Conservation (phyloP, 306 rosid species). For the cucumber (Cucumis sativus) region Cucumber_9930_V3 NC_026658.2:25018501-25019000, state of each 20-base stretch:
- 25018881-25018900: constrained; percentile 25
- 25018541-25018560: neutral
- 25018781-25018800: neutral
- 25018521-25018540: neutral
- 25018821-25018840: constrained; percentile 19
- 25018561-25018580: neutral
- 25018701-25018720: constrained; percentile 23
- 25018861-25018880: constrained; percentile 35
- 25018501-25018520: neutral
- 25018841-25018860: constrained; percentile 30
- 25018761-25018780: neutral
- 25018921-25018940: constrained; percentile 13
- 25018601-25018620: neutral
- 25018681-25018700: neutral
- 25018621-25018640: neutral
- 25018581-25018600: constrained; percentile 4
- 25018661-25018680: constrained; percentile 5
- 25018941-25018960: neutral
- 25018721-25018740: constrained; percentile 8
- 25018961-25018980: neutral
- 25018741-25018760: neutral
- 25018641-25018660: constrained; percentile 9
- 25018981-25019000: constrained; percentile 13
- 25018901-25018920: constrained; percentile 12
- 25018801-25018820: constrained; percentile 1